phyloP scores from a whole-genome alignment of 805 yeast species.

The Candida odintsovae region DNA sequence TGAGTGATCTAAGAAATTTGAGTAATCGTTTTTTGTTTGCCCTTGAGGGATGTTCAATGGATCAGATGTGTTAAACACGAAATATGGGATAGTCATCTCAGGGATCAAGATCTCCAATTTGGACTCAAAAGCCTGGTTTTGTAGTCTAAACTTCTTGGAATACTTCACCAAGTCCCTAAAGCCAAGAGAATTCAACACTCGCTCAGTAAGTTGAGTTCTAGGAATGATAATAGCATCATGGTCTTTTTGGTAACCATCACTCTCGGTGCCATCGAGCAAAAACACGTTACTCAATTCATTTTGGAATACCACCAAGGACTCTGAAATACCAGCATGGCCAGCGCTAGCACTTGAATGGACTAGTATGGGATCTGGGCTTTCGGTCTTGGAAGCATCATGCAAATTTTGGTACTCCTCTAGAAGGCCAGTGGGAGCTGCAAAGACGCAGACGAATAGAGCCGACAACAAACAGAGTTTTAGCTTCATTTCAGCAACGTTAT shows the following conservation, averaged over 20 bases:
- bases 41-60: slow-evolving; percentile 11
- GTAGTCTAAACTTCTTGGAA: slow-evolving; percentile 19
- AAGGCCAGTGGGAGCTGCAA: background rate
- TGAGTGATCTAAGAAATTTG: slow-evolving; percentile 25
- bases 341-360: no score
- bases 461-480: background rate
- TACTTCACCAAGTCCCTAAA: slow-evolving; percentile 19
- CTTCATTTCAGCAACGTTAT: background rate
- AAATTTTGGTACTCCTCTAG: background rate
- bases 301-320: slow-evolving; percentile 1
- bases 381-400: background rate
- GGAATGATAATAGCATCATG: slow-evolving; percentile 26
- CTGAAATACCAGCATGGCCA: background rate
- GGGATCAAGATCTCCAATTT: slow-evolving; percentile 27
- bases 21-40: slow-evolving; percentile 14
- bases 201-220: slow-evolving; percentile 19
- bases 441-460: background rate
- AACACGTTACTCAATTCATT: slow-evolving; percentile 7
- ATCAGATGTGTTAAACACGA: slow-evolving; percentile 33
- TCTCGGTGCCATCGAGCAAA: background rate
- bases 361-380: background rate
- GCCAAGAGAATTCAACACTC: slow-evolving; percentile 22
- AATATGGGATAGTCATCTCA: slow-evolving; percentile 27
- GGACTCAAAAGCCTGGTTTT: slow-evolving; percentile 10
- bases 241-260: background rate